A percentile compares a stretch with the other conserved stretches of the same genome.
Evolutionary conservation across 2,329 filamentous ascomycete genomes (phyloP).

Genomic region (Hawksworthiomyces lignivorus): DNA sequence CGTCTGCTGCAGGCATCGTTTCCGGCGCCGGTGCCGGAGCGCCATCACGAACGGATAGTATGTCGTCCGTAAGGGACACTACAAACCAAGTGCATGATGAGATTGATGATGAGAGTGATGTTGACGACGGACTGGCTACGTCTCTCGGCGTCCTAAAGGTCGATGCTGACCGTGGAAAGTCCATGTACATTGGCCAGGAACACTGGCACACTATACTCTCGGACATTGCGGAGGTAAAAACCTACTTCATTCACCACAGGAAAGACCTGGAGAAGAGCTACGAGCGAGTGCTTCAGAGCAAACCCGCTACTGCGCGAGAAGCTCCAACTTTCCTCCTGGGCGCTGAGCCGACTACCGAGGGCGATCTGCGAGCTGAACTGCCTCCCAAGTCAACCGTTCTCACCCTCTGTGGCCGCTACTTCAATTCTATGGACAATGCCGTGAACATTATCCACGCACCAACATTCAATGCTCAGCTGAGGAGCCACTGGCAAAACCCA

Average conservation of each 20-base stretch:
- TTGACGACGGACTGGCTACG: conserved; percentile 59
- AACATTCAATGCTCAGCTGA: conserved; percentile 70
- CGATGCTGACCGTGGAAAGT: conserved; percentile 67
- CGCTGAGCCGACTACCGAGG: conserved; percentile 60
- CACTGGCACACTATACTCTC: conserved; percentile 76
- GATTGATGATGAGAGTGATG: conserved; percentile 58
- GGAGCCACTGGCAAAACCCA: conserved; percentile 61
- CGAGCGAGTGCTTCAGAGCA: conserved; percentile 64
- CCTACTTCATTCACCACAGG: conserved; percentile 78
- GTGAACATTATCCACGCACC: conserved; percentile 73
- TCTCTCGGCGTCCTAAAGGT: conserved; percentile 79
- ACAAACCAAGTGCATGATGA: conserved; percentile 27
- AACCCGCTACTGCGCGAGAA: conserved; percentile 49
- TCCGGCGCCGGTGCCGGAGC: conserved; percentile 14
- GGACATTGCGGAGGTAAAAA: conserved; percentile 88
- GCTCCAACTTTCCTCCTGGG: conserved; percentile 76
- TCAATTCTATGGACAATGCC: conserved; percentile 70
- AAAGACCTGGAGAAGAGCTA: conserved; percentile 81
- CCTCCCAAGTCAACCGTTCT: conserved; percentile 79
- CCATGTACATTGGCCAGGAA: conserved; percentile 73
- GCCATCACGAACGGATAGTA: conserved; percentile 34
- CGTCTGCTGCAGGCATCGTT: conserved; percentile 19
- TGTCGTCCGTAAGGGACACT: conserved; percentile 29
- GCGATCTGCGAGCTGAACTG: conserved; percentile 71
- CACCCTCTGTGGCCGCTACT: conserved; percentile 79